Evolutionary conservation across 345 rosid species (phyloP).

Genomic region (Kandelia obovata): DNA sequence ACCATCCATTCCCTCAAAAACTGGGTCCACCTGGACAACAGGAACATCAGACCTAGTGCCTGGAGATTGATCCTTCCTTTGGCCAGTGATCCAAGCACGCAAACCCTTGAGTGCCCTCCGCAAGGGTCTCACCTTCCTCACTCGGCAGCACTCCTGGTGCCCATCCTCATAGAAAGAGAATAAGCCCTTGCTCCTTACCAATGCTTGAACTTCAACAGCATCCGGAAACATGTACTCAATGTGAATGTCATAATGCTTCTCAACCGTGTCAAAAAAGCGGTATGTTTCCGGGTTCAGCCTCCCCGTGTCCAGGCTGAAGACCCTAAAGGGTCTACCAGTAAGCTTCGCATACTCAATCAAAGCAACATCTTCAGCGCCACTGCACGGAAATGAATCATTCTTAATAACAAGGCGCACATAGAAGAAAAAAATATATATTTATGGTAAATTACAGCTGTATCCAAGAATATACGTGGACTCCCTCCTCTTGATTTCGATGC

Average conservation of each 20-base stretch:
- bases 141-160: constrained; percentile 97
- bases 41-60: constrained; percentile 87
- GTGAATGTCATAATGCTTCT: constrained; percentile 67
- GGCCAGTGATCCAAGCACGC: constrained; percentile 95
- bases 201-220: constrained; percentile 84
- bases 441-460: too few species aligned
- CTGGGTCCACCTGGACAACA: constrained; percentile 85
- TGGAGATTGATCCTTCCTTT: constrained; percentile 90
- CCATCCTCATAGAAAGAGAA: constrained; percentile 94
- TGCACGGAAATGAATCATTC: constrained; percentile 19
- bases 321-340: constrained; percentile 83
- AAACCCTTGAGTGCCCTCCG: constrained; percentile 93
- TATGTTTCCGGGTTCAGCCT: constrained; percentile 89
- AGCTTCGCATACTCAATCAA: constrained; percentile 84
- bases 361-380: constrained; percentile 98
- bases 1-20: constrained; percentile 82
- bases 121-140: constrained; percentile 88
- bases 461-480: too few species aligned
- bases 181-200: constrained; percentile 85
- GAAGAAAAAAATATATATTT: too few species aligned
- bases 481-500: too few species aligned
- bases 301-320: constrained; percentile 86
- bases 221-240: constrained; percentile 96
- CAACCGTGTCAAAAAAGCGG: constrained; percentile 58
- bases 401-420: not conserved